Percentiles rank a stretch among this genome's conserved stretches.
These are phyloP conservation scores for Chlamydomonas sp. DNA, from an alignment of 139 green algal species.

Conservation along the genomic window DNA sequence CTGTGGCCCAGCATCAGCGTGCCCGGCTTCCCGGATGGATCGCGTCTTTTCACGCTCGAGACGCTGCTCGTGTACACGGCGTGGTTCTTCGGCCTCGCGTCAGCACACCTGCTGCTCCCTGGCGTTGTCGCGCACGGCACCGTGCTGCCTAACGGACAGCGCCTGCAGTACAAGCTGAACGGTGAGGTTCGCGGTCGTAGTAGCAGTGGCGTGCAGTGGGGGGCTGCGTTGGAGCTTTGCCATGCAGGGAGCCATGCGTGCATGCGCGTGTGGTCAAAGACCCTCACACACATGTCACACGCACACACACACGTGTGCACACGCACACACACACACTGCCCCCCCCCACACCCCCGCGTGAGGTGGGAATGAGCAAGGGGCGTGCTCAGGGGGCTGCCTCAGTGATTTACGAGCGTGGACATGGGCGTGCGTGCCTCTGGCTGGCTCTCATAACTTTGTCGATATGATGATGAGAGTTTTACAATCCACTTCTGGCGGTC, in stretches of 20 bases:
- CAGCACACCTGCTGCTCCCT: conserved; percentile 74
- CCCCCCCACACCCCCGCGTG: background rate
- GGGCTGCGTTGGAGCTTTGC: too few species aligned
- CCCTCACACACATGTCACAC: background rate
- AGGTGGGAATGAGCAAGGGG: background rate
- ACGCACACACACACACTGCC: background rate
- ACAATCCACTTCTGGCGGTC: too few species aligned
- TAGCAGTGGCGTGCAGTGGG: too few species aligned
- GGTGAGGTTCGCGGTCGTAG: conserved; percentile 45
- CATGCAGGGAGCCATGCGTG: background rate
- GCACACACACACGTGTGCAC: background rate
- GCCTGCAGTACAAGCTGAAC: conserved; percentile 81
- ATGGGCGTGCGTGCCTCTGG: too few species aligned
- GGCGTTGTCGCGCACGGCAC: conserved; percentile 53
- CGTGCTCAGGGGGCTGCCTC: background rate
- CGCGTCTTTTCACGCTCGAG: conserved; percentile 45
- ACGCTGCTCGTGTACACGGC: conserved; percentile 42
- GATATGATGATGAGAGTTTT: too few species aligned
- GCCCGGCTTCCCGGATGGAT: conserved; percentile 18
- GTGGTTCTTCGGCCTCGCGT: conserved; percentile 55
- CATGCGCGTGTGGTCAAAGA: background rate
- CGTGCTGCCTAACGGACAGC: conserved; percentile 42
- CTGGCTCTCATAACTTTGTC: too few species aligned
- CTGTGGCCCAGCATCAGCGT: conserved; percentile 12
- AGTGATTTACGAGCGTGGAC: background rate